These are phyloP conservation scores for Cladorrhinum sp. DNA, from an alignment of 2,329 filamentous ascomycete species.

Conservation along the genomic window DNA sequence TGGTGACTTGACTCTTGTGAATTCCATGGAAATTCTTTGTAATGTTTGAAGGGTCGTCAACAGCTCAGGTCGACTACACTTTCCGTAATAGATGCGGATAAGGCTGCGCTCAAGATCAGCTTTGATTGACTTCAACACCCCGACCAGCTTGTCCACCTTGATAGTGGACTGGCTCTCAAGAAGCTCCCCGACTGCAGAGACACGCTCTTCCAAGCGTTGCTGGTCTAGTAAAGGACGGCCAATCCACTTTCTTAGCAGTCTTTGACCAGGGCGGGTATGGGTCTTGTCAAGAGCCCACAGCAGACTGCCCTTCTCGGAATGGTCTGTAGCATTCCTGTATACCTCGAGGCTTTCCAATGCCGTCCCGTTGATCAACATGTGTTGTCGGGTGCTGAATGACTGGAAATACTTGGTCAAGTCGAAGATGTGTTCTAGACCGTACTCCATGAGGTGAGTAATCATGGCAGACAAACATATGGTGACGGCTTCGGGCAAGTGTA, in stretches of 20 bases:
- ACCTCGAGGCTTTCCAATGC: slow-evolving; percentile 92
- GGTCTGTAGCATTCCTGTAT: slow-evolving; percentile 90
- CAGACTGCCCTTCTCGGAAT: slow-evolving; percentile 78
- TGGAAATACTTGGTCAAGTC: slow-evolving; percentile 96
- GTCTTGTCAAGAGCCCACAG: slow-evolving; percentile 97
- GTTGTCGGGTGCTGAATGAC: slow-evolving; percentile 86
- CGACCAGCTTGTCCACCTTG: slow-evolving; percentile 70
- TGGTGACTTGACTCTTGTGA: slow-evolving; percentile 61
- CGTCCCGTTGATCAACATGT: slow-evolving; percentile 95
- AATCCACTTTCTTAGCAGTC: slow-evolving; percentile 90
- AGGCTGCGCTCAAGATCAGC: slow-evolving; percentile 88
- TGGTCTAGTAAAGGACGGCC: slow-evolving; percentile 83
- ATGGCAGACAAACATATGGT: slow-evolving; percentile 93
- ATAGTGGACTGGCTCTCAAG: slow-evolving; percentile 63
- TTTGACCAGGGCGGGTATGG: slow-evolving; percentile 80
- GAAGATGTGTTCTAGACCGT: slow-evolving; percentile 92
- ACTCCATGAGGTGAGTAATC: slow-evolving; percentile 90
- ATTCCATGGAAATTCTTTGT: slow-evolving; percentile 76
- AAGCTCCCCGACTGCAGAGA: slow-evolving; percentile 83
- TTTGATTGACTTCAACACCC: slow-evolving; percentile 66
- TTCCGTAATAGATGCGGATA: slow-evolving; percentile 95
- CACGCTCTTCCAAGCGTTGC: slow-evolving; percentile 68
- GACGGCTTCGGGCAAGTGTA: slow-evolving; percentile 79
- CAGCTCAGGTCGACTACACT: slow-evolving; percentile 86
- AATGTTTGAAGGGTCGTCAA: slow-evolving; percentile 80